A percentile compares a stretch with the other conserved stretches of the same genome.
These are phyloP conservation scores for Fagopyrum homotropicum DNA, from an alignment of 148 eudicot species.

Conservation along the genomic window DNA sequence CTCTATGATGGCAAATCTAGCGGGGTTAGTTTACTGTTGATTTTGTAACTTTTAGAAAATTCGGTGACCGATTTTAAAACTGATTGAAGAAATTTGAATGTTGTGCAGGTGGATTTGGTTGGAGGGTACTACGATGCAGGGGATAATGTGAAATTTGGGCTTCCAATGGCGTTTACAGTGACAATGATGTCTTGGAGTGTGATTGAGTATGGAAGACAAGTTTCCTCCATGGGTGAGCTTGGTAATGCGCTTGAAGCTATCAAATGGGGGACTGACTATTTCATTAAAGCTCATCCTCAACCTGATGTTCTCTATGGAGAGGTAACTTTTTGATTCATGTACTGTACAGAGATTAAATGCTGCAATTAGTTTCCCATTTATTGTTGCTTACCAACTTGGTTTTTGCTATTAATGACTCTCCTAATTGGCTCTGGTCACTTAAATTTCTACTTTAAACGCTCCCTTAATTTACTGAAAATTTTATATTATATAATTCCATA, in stretches of 20 bases:
- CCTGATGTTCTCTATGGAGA: constrained; percentile 94
- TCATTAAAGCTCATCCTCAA: constrained; percentile 87
- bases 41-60: too few species aligned
- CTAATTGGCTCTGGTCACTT: background rate
- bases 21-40: constrained; percentile 45
- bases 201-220: constrained; percentile 78
- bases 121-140: constrained; percentile 99
- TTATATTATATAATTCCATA: too few species aligned
- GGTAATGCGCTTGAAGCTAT: constrained; percentile 76
- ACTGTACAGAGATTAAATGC: background rate
- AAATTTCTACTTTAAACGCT: too few species aligned
- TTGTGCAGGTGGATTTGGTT: constrained; percentile 78
- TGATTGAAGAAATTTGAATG: background rate
- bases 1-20: constrained; percentile 71
- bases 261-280: constrained; percentile 96
- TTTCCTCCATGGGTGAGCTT: constrained; percentile 73
- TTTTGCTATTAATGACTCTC: background rate
- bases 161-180: constrained; percentile 95
- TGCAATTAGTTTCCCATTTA: background rate
- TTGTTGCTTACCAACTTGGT: background rate
- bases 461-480: too few species aligned
- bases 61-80: background rate
- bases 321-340: constrained; percentile 29
- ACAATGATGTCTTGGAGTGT: constrained; percentile 98
- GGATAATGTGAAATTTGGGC: constrained; percentile 94